phyloP scores from a whole-genome alignment of 352 stramenopile species.

The Phytophthora lateralis region DNA sequence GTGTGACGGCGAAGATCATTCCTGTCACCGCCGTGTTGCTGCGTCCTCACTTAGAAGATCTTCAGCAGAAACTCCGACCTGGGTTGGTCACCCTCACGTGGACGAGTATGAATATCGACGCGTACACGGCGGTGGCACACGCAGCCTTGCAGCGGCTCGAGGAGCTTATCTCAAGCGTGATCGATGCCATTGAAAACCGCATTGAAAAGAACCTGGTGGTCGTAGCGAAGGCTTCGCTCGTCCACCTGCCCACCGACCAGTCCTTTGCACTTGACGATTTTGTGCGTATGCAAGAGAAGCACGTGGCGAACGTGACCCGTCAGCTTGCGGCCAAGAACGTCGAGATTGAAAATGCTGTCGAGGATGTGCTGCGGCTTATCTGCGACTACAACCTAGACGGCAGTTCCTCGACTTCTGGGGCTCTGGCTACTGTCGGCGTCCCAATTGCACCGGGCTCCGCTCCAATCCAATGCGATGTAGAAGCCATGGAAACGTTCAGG shows the following conservation, averaged over 20 bases:
- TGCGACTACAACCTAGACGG: slow-evolving; percentile 73
- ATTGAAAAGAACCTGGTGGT: slow-evolving; percentile 88
- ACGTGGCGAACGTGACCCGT: slow-evolving; percentile 64
- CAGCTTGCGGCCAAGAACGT: slow-evolving; percentile 81
- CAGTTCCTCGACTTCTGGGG: slow-evolving; percentile 1
- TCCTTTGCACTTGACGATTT: slow-evolving; percentile 90
- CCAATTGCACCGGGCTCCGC: not conserved
- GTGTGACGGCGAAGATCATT: slow-evolving; percentile 76
- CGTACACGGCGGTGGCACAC: slow-evolving; percentile 75
- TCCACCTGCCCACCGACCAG: slow-evolving; percentile 78
- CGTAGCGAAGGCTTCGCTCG: slow-evolving; percentile 77
- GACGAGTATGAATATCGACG: slow-evolving; percentile 91
- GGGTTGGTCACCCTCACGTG: slow-evolving; percentile 88
- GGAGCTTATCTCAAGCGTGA: slow-evolving; percentile 82
- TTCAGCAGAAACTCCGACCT: slow-evolving; percentile 77
- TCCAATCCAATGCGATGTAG: slow-evolving; percentile 37
- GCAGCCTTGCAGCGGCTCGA: slow-evolving; percentile 71
- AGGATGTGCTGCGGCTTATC: slow-evolving; percentile 76
- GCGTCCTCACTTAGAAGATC: slow-evolving; percentile 71
- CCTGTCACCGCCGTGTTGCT: slow-evolving; percentile 63
- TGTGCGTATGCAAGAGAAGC: slow-evolving; percentile 80
- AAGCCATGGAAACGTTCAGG: slow-evolving; percentile 56
- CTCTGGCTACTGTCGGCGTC: not conserved
- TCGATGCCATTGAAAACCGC: slow-evolving; percentile 84
- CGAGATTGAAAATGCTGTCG: slow-evolving; percentile 87